Conservation (phyloP, 2,329 filamentous ascomycete species). For the Penicillium sp. region DNA sequence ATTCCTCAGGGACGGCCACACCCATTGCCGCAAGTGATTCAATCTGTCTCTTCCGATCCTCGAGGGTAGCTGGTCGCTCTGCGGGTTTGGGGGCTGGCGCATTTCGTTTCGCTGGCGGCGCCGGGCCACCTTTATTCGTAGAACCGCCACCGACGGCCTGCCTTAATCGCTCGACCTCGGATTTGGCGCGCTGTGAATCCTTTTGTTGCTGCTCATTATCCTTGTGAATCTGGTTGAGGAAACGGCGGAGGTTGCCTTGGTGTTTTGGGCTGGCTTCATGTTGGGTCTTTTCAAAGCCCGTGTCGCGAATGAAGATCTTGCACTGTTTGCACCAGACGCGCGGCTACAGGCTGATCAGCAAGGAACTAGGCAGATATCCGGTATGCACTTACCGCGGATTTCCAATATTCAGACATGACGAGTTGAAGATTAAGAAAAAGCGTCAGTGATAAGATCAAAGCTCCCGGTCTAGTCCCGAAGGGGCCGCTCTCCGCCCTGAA, state of each 20-base stretch:
- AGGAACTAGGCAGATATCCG: neutral
- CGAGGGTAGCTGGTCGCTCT: constrained; percentile 52
- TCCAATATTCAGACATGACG: constrained; percentile 95
- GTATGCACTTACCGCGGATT: constrained; percentile 68
- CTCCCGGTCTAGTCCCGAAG: constrained; percentile 17
- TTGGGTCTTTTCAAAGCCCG: constrained; percentile 82
- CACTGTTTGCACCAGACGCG: constrained; percentile 99
- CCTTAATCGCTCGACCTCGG: constrained; percentile 84
- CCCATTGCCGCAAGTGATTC: constrained; percentile 87
- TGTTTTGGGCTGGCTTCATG: constrained; percentile 86
- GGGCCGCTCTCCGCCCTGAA: constrained; percentile 9
- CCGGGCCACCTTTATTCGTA: constrained; percentile 18
- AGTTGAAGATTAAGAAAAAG: neutral
- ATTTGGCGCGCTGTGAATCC: constrained; percentile 78
- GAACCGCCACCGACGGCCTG: constrained; percentile 64
- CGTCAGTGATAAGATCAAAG: constrained; percentile 18
- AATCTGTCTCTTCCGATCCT: constrained; percentile 79
- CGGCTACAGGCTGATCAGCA: constrained; percentile 53
- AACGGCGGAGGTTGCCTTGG: constrained; percentile 83
- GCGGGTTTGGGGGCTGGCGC: constrained; percentile 37
- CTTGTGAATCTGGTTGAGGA: constrained; percentile 84
- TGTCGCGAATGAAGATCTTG: constrained; percentile 86
- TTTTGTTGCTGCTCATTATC: constrained; percentile 77
- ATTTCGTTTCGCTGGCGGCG: constrained; percentile 31
- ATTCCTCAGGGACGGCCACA: constrained; percentile 77